phyloP scores from a whole-genome alignment of 1,284 basidiomycete species.

The Xerocomus minutiporus region DNA sequence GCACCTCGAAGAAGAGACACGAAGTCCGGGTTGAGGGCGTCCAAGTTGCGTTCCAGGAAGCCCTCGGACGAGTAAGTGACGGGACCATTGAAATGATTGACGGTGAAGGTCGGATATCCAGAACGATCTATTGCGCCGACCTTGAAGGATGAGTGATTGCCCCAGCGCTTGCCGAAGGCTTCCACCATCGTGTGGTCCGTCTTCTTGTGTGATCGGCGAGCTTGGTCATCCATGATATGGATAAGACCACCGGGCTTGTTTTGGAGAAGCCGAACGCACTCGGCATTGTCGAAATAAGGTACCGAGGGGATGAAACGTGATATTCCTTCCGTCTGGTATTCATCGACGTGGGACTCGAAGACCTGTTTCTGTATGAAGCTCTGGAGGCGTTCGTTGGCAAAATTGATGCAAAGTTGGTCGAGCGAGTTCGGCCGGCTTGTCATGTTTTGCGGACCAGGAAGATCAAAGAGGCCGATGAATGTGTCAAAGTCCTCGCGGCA shows the following conservation, averaged over 20 bases:
- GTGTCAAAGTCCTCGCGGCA: constrained; percentile 88
- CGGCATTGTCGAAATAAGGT: constrained; percentile 88
- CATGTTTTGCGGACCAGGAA: constrained; percentile 91
- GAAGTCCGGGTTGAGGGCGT: constrained; percentile 90
- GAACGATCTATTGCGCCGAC: constrained; percentile 69
- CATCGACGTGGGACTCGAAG: constrained; percentile 73
- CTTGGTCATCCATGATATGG: constrained; percentile 97
- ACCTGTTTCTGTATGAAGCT: constrained; percentile 77
- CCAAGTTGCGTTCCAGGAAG: constrained; percentile 87
- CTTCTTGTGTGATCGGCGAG: constrained; percentile 82
- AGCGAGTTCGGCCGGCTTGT: constrained; percentile 83
- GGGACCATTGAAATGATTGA: constrained; percentile 88
- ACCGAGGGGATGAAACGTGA: constrained; percentile 64
- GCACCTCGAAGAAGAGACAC: constrained; percentile 81
- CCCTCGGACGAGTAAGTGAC: constrained; percentile 89
- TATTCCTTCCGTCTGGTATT: constrained; percentile 87
- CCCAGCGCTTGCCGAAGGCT: constrained; percentile 91
- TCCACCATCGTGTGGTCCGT: constrained; percentile 93
- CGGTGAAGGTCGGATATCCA: constrained; percentile 83
- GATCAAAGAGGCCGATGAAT: constrained; percentile 93
- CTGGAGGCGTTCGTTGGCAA: constrained; percentile 88
- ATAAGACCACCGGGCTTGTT: constrained; percentile 88
- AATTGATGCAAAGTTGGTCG: constrained; percentile 96
- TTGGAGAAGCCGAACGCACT: constrained; percentile 84
- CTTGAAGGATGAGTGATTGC: constrained; percentile 89